Base-by-base conservation (phyloP, 805 yeast genomes). In the Pichia exigua region DNA sequence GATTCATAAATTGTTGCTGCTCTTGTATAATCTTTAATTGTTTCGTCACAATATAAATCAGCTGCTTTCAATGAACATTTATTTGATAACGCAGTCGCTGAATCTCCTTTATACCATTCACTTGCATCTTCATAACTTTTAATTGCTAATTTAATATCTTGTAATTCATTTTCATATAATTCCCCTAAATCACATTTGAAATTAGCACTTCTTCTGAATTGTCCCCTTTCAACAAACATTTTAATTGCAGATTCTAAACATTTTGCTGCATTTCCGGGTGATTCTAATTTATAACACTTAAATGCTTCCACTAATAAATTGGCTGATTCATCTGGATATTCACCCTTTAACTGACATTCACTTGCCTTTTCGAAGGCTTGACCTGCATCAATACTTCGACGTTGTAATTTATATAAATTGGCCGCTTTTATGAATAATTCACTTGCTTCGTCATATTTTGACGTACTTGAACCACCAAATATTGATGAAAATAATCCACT, bases 181-280 rank as follows among this genome's bases (percentile, higher is more conserved):
- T 82, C 90, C 12, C 91, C 99, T 62, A 94, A 75, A 65, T 94
- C 99, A 74, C 85, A 81, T 65, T 91, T 85, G 72, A 86, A 91
- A 64, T 89, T 89, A 13, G 99, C 99, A 24, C 96, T 97, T 66
- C 98, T 77, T 66, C 99, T 82, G 71, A 94, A 94, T 67, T 92
- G 97, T 13, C 99, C 99, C 59, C 87, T 82, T 56, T 81, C 76
- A 1, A 96, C 89, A 67, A 91, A 92, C 64, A 88, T 76, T 56
- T 81, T 83, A 54, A 92, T 83, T 0, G 98, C 96, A 59, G 77
- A 78, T 52, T 78, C 77, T 56, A 94, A 73, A 6, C 88, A 81
- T 48, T 83, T 77, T 4, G 90, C 96, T 10, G 95, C 95, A 48
- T 81, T 86, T 12, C 72, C 73, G 3, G 90, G 94, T 38, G 85